Base-by-base conservation (phyloP, 768 basidiomycete genomes). In the Mycena haematopus region DNA sequence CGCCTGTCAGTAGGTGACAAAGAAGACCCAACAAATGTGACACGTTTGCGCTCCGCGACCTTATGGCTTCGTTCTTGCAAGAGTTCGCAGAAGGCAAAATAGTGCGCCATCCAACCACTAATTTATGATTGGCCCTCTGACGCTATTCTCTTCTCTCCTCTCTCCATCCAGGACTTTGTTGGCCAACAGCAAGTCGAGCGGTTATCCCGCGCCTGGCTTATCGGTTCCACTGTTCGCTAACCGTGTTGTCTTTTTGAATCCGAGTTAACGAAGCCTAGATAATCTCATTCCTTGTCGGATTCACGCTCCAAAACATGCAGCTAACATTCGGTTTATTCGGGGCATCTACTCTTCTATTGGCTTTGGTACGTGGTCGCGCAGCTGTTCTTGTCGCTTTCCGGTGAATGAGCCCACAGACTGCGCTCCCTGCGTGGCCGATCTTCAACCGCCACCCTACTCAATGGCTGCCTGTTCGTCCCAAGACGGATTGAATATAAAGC, bases 361-460 rank as follows among this genome's bases (percentile, higher is more conserved):
- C 76, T 4, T 47, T 83, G 67, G 85, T 85, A 65, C 69, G 80
- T 74, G 13, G 21, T 25, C 24, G 8, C 6, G 6, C 9, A 9
- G 29, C 35, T n/a, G 55, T 38, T 10, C 52, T 29, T 33, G 15
- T 1, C 19, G 22, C 40, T 42, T 35, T 36, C 50, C n/a, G 49
- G 27, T 33, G 15, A n/a, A 50, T 52, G 9, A 44, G 38, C 22
- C 51, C 19, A 31, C 65, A 92, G 91, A 73, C 80, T 50, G 77
- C 86, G 14, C 62, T 92, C 5, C 91, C 91, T 0, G 86, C 87
- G 10, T 93, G 91, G 91, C 82, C 86, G 0, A 76, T 83, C 73
- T 90, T 79, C 75, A 89, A 86, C 65, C 73, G 72, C 15, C 81
- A 90, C 69, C 84, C 87, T 17, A 84, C 89, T 38, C 77, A 80